Base-by-base conservation (phyloP, 179 eudicot genomes). In the Spinacia oleracea region DNA sequence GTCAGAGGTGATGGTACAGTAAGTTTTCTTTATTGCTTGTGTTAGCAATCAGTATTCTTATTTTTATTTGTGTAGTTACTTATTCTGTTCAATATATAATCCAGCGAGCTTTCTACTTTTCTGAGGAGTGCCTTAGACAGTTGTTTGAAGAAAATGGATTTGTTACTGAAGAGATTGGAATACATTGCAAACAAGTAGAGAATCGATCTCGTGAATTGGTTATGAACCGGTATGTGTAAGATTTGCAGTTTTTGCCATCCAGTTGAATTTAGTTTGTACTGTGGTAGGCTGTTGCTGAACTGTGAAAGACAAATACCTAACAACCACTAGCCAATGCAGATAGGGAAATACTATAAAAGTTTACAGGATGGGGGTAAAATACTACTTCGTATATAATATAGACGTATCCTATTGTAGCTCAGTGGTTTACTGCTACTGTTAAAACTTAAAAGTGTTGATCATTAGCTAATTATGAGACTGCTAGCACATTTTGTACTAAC, bases 1-100 rank as follows among this genome's bases (percentile, higher is more conserved):
- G 98, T 93, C 80, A 89, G 99, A 83, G 99, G 99, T 38, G 99
- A 93, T 85, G 99, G 98, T 63, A 96, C 98, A 42, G 98, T 96
- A 84, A 90, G 98, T 89, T 74, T 55, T 48, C 1, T 67, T 55
- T 71, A 9, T 80, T 20, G 21, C 3, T 55, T 60, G 15, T 32
- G 35, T 53, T 59, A 31, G 31, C 58, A 23, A 32, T 27, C 78
- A 40, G 2, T 35, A 32, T 9, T 40, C 34, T 38, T 38, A 2
- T 38, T 6, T 38, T 34, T 40, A 29, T 72, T 8, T 25, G 27
- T 63, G 73, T 38, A 50, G 51, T 82, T 53, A 82, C 78, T 20
- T 31, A 31, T 9, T 69, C 40, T 20, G 1, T 31, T 68, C 63
- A 76, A 67, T 31, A 23, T 38, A 60, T 25, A 67, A 70, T 78